Evolutionary conservation across 208 protist genomes (phyloP), one percentile per base, ranked within the genome.

Genomic region (Endotrypanum monterogeii): DNA sequence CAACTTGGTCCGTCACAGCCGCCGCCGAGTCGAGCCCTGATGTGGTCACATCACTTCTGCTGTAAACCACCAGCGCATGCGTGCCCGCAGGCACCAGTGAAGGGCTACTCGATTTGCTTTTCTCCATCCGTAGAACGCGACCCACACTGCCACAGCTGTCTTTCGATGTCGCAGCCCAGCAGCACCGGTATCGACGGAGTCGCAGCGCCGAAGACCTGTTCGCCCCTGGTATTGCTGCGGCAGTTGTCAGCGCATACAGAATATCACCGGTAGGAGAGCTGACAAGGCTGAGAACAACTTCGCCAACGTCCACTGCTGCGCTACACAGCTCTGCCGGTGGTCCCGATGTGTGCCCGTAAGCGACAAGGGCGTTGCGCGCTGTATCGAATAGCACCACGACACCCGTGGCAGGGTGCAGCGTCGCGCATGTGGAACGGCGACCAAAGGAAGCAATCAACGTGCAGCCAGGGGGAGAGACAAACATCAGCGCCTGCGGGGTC

Each of bases 21-120:
- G 70, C 48, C 44, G 35, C 39, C 20, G 58, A 44, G 18, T 39
- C 35, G n/a, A 35, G 35, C 35, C 30, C 16, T 37, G 58, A 44
- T 2, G 46, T 35, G 44, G 18, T 62, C 4, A 16, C 66, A 25
- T 56, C 74, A 68, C 54, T 54, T 6, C 58, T 56, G 0, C 69
- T 76, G 63, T 84, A 85, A 18, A 82, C 87, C 7, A 84, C 65
- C 48, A 79, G 46, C 11, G 66, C 41, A 11, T 81, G 61, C 39
- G 69, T 77, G 8, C 67, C 74, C 5, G 65, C 63, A 2, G 76
- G 76, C 41, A 69, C 39, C 35, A 44, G 25, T 7, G 55, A 18
- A 16, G 56, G n/a, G 14, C 3, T 28, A 51, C 30, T 66, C 25
- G 23, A 55, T 18, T 66, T 41, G 5, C 37, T 48, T 16, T 28